Evolutionary conservation across 306 rosid species (phyloP).

Genomic region (Comarum palustre): DNA sequence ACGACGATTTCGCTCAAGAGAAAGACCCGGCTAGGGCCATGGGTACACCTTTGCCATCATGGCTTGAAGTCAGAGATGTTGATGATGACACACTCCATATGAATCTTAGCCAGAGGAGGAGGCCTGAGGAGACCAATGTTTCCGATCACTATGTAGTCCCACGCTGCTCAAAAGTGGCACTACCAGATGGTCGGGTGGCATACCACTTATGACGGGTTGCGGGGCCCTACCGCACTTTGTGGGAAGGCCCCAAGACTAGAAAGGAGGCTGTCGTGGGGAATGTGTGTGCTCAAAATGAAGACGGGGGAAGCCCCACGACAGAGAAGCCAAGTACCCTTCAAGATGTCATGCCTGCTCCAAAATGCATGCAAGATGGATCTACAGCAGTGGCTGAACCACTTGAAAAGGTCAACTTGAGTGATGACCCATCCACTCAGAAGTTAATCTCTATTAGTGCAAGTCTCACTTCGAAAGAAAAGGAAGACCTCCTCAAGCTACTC

Average conservation of each 20-base stretch:
- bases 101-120: not conserved
- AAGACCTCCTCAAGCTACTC: not conserved
- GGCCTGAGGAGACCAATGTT: not conserved
- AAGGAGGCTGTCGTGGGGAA: not conserved
- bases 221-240: not conserved
- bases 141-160: not conserved
- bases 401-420: not conserved
- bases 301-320: not conserved
- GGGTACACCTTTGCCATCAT: not conserved
- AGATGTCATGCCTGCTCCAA: not conserved
- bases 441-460: not conserved
- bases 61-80: not conserved
- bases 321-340: not conserved
- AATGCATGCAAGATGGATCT: not conserved
- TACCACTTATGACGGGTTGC: not conserved
- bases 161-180: not conserved
- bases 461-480: not conserved
- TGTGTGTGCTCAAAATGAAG: not conserved
- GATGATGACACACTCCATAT: not conserved
- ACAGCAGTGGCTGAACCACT: not conserved
- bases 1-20: not conserved
- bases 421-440: not conserved
- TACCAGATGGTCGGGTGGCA: not conserved
- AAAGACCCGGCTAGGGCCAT: not conserved
- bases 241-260: not conserved